Evolutionary conservation across 176 grass and related monocot species (phyloP).

Genomic region (Musa itinerans): DNA sequence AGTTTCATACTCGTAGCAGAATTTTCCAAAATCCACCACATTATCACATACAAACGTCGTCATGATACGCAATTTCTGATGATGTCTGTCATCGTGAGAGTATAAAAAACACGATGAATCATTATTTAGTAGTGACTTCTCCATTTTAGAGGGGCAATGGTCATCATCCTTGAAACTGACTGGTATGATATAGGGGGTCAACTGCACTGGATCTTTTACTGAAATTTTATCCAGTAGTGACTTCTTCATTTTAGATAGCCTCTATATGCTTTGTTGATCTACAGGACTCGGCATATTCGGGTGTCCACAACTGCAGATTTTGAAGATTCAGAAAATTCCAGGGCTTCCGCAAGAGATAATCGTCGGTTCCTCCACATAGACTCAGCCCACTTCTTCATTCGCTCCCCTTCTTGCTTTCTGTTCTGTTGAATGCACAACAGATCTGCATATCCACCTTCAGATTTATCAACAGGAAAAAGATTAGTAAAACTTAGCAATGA

Average conservation of each 20-base stretch:
- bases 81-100: too few relatives aligned
- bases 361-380: conserved; percentile 57
- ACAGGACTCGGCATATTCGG: conserved; percentile 55
- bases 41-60: too few relatives aligned
- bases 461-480: conserved; percentile 10
- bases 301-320: conserved; percentile 58
- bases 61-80: too few relatives aligned
- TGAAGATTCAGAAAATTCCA: conserved; percentile 51
- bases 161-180: too few relatives aligned
- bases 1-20: too few relatives aligned
- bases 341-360: conserved; percentile 53
- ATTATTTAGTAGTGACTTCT: too few relatives aligned
- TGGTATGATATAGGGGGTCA: too few relatives aligned
- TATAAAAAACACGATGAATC: too few relatives aligned
- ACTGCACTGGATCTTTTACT: too few relatives aligned
- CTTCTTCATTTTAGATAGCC: neutral
- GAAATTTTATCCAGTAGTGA: too few relatives aligned
- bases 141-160: too few relatives aligned
- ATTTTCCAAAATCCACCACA: too few relatives aligned
- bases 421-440: conserved; percentile 70
- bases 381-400: conserved; percentile 79
- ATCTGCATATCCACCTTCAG: conserved; percentile 70
- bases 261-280: neutral
- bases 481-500: conserved; percentile 14
- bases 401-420: conserved; percentile 74